These are phyloP conservation scores for Ophiocordyceps unilateralis DNA, from an alignment of 2,329 filamentous ascomycete genomes.

Conservation along the genomic window DNA sequence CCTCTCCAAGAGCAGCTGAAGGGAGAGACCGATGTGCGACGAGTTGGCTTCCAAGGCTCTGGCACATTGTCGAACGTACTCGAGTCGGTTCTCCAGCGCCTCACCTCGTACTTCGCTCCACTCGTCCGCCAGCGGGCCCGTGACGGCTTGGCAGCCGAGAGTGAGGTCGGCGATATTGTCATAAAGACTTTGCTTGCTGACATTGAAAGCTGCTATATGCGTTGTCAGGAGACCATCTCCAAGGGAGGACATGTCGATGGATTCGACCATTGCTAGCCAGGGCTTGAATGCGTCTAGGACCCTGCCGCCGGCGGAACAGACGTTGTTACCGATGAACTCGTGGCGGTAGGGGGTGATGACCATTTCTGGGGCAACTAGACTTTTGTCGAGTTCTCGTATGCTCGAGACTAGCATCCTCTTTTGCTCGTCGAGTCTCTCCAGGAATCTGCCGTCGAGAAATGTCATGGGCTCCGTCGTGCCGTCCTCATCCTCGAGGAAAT, in stretches of 20 bases:
- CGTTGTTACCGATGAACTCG: constrained; percentile 60
- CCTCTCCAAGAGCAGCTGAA: constrained; percentile 75
- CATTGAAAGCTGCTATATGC: constrained; percentile 70
- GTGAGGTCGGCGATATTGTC: constrained; percentile 85
- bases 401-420: constrained; percentile 73
- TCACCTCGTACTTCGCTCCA: constrained; percentile 89
- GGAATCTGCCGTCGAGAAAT: constrained; percentile 55
- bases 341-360: constrained; percentile 66
- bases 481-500: constrained; percentile 76
- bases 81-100: constrained; percentile 71
- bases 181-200: constrained; percentile 85
- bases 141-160: constrained; percentile 76
- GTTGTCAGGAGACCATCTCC: constrained; percentile 67
- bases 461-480: constrained; percentile 52
- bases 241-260: constrained; percentile 70
- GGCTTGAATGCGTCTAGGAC: constrained; percentile 79
- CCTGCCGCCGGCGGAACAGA: constrained; percentile 62
- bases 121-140: constrained; percentile 80
- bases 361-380: constrained; percentile 60
- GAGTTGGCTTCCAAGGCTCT: constrained; percentile 74
- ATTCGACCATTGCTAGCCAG: constrained; percentile 82
- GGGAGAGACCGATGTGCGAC: constrained; percentile 71
- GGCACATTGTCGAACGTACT: constrained; percentile 59
- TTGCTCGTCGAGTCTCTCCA: constrained; percentile 73
- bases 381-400: constrained; percentile 76